Evolutionary conservation across 2,329 filamentous ascomycete species (phyloP).

Genomic region (Aureobasidium melanogenum): DNA sequence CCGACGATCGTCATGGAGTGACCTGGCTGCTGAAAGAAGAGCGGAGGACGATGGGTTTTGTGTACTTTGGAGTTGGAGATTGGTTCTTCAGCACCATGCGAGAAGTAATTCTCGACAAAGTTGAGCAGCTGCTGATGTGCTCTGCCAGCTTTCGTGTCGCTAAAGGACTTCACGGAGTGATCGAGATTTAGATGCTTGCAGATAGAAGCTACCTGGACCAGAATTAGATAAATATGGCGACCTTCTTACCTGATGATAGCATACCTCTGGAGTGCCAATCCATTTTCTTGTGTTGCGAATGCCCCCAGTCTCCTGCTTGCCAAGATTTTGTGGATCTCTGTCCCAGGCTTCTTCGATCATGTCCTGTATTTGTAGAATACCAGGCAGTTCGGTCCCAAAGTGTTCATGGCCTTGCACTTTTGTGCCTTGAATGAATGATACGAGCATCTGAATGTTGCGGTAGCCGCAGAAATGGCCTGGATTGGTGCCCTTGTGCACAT

Average conservation of each 20-base stretch:
- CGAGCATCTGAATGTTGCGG: conserved; percentile 86
- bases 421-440: conserved; percentile 61
- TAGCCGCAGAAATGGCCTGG: conserved; percentile 87
- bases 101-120: conserved; percentile 66
- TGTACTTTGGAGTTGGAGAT: conserved; percentile 46
- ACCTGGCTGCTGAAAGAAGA: conserved; percentile 83
- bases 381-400: conserved; percentile 56
- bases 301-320: conserved; percentile 71
- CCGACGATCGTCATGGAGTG: conserved; percentile 89
- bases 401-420: conserved; percentile 47
- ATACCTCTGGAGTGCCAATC: conserved; percentile 77
- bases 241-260: too few species aligned
- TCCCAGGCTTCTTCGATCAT: conserved; percentile 86
- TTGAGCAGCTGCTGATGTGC: conserved; percentile 48
- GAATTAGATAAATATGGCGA: background rate
- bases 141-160: conserved; percentile 31
- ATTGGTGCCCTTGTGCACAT: conserved; percentile 67
- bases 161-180: background rate
- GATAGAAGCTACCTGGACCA: background rate
- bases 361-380: conserved; percentile 73
- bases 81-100: conserved; percentile 32
- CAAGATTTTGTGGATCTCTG: conserved; percentile 64
- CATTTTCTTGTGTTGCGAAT: conserved; percentile 81
- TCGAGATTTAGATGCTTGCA: background rate
- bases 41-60: conserved; percentile 62